Evolutionary conservation across 768 basidiomycete genomes (phyloP).

Genomic region (Suillus decipiens): DNA sequence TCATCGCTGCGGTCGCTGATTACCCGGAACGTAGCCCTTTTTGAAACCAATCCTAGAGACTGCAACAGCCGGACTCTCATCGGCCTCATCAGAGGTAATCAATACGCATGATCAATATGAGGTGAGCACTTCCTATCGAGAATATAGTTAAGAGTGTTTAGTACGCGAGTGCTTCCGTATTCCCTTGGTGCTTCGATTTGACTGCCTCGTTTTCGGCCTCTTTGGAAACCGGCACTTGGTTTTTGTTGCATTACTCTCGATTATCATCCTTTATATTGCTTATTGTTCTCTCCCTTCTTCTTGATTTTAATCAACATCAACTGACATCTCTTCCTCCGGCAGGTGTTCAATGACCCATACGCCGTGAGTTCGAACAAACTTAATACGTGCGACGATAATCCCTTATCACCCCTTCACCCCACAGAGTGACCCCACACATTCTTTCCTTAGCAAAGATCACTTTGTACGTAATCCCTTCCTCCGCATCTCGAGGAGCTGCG

Average conservation of each 20-base stretch:
- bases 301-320: neutral
- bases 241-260: neutral
- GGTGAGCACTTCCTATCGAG: slow-evolving; percentile 31
- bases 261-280: neutral
- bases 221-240: neutral
- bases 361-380: slow-evolving; percentile 50
- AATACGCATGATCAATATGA: slow-evolving; percentile 82
- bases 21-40: slow-evolving; percentile 56
- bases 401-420: slow-evolving; percentile 16
- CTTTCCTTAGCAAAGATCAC: slow-evolving; percentile 87
- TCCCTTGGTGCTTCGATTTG: neutral
- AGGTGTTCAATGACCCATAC: slow-evolving; percentile 79
- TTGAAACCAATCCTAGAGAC: slow-evolving; percentile 76
- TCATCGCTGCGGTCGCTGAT: neutral
- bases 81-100: slow-evolving; percentile 76
- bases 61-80: slow-evolving; percentile 61
- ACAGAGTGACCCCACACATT: slow-evolving; percentile 86
- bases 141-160: neutral
- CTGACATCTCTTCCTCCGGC: neutral
- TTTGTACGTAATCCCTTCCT: slow-evolving; percentile 55
- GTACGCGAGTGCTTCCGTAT: neutral
- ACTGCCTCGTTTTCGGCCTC: neutral
- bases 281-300: neutral
- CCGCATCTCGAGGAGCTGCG: slow-evolving; percentile 13
- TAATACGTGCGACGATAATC: neutral